Base-by-base conservation (phyloP, 805 yeast species). In the Candida taoyuanica region DNA sequence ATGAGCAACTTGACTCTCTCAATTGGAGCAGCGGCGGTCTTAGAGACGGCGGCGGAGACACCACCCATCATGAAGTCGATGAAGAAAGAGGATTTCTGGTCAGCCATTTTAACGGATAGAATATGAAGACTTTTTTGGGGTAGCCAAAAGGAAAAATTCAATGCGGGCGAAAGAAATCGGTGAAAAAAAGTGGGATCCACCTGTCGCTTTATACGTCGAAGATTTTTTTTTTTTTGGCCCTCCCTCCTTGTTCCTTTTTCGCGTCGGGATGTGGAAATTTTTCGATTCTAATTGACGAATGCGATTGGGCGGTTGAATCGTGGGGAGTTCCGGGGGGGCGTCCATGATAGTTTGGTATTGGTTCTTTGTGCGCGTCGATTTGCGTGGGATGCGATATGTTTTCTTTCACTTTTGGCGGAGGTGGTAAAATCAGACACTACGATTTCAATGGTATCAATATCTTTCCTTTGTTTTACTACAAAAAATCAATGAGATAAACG, bases 21-120 rank as follows among this genome's bases (percentile, higher is more conserved):
- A 65, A 87, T 87, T 70, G 96, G 96, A 60, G 96, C 94, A 62
- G 96, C 96, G 52, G 94, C 96, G 52, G 96, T 88, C 81, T 88
- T 88, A 58, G 96, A 84, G 73, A 88, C 89, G 63, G 96, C 96
- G 74, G 96, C 96, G 74, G 96, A 87, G 58, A 88, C 94, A 87
- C 96, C 96, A 73, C 96, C 96, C 96, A 89, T 87, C 72, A 85
- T 62, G 78, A 85, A 85, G 67, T 80, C 84, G 62, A 73, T 59
- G 57, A 69, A 58, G 67, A 76, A 76, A 56, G 67, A 63, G 46
- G 79, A 67, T 48, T 62, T 58, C 47, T 63, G 62, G 39, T 55
- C 60, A 52, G 50, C 30, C 58, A 53, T 53, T 44, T 38, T 53
- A 33, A 21, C 16, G 14, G 18, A 28, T 28, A 12, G 14, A 18